Evolutionary conservation across 225 moss, liverwort and hornwort genomes (phyloP).

Genomic region (Pseudisothecium myosuroides): DNA sequence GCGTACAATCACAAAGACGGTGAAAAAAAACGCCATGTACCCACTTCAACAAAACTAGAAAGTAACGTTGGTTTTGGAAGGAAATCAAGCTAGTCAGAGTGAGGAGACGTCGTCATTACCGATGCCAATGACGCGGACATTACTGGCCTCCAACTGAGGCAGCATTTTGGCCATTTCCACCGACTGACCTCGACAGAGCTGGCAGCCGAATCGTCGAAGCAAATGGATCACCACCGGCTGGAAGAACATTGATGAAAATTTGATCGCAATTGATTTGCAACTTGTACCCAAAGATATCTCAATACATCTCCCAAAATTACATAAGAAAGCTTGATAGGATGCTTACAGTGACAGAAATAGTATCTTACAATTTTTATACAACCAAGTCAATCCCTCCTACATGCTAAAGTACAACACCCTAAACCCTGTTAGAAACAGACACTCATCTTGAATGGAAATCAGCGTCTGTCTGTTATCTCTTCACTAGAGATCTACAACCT

Average conservation of each 20-base stretch:
- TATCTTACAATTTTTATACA: neutral
- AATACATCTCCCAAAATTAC: neutral
- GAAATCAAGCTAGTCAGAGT: neutral
- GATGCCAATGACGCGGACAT: constrained; percentile 67
- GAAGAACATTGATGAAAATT: neutral
- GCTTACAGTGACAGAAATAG: neutral
- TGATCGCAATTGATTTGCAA: neutral
- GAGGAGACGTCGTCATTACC: constrained; percentile 25
- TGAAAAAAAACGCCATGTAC: neutral
- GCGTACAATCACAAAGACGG: neutral
- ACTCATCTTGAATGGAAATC: neutral
- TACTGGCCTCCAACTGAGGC: constrained; percentile 57
- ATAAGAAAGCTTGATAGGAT: neutral
- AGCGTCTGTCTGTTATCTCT: neutral
- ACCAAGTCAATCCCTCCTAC: neutral
- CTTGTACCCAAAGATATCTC: neutral
- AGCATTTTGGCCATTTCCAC: constrained; percentile 70
- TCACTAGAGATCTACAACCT: neutral
- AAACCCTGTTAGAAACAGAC: neutral
- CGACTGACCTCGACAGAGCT: constrained; percentile 73
- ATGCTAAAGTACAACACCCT: neutral
- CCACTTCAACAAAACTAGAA: neutral
- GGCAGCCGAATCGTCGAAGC: constrained; percentile 88
- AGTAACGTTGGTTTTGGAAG: neutral
- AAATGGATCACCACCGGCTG: constrained; percentile 84